Evolutionary conservation across 2,329 filamentous ascomycete genomes (phyloP), one percentile per base, ranked within the genome.

Genomic region (Trichoderma arundinaceum): DNA sequence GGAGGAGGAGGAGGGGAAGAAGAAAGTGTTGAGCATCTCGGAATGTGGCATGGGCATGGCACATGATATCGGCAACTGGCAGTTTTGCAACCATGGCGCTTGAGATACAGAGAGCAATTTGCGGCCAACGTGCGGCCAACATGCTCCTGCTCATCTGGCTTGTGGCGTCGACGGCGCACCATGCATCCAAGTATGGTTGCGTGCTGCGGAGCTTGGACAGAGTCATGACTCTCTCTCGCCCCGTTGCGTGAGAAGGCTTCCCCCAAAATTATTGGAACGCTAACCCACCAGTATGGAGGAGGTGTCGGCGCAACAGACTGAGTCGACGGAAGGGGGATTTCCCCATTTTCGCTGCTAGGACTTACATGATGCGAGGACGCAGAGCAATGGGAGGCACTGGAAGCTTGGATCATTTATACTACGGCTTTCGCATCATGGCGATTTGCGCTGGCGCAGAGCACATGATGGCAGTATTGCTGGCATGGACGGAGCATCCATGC

Each of bases 141-240:
- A 19, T 39, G 44, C 22, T 43, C 35, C 53, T 54, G 19, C 43
- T 44, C 46, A 19, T 17, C 43, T 22, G 49, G 49, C 33, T 61
- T 41, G 64, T 66, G 64, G 64, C 64, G 56, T 61, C 49, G 33
- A 66, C 64, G 56, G 64, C 49, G 64, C 64, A 43, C 32, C 22
- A 28, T 61, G 57, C 13, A 13, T 12, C n/a, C 38, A 52, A 33
- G 56, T 33, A 48, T 48, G 19, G 48, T 38, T 51, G 35, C 35
- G 35, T 57, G 28, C 53, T 56, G 54, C 56, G 57, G 64, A 66
- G 53, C 57, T 48, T 33, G 56, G 51, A 19, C 35, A 32, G 35
- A 44, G 44, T 51, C 53, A 56, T 58, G 54, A 65, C 56, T 65
- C 46, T 58, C 48, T 19, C 19, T 41, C 44, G 17, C 46, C 35